phyloP scores from a whole-genome alignment of 805 yeast species.

The Lipomyces starkeyi region DNA sequence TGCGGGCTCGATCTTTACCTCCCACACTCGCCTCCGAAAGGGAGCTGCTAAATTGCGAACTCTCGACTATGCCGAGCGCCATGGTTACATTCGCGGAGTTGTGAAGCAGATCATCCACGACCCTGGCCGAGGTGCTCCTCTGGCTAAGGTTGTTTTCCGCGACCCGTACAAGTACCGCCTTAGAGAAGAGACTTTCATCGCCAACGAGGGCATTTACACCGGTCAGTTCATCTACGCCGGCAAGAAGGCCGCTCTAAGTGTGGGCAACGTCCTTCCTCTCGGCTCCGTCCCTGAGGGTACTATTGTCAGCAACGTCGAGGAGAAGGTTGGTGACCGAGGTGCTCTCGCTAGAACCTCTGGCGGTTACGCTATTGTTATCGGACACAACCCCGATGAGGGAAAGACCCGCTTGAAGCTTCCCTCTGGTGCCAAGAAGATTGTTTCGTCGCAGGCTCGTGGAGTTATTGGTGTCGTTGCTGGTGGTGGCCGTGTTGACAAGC shows the following conservation, averaged over 20 bases:
- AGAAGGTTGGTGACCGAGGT: conserved; percentile 99
- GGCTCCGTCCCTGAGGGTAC: conserved; percentile 99
- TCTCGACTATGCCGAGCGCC: conserved; percentile 98
- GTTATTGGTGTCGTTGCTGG: conserved; percentile 99
- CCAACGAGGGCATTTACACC: conserved; percentile 99
- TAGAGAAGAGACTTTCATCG: conserved; percentile 98
- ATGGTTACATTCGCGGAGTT: conserved; percentile 99
- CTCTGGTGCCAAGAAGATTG: conserved; percentile 97
- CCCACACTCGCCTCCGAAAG: conserved; percentile 99
- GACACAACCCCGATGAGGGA: conserved; percentile 99
- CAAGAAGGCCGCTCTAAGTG: conserved; percentile 95
- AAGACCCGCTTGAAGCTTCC: conserved; percentile 99
- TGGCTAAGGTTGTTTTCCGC: conserved; percentile 98
- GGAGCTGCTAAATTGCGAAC: conserved; percentile 99
- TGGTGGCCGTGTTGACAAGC: conserved; percentile 99
- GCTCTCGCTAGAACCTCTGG: conserved; percentile 99
- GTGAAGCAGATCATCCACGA: conserved; percentile 99
- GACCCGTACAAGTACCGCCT: conserved; percentile 98
- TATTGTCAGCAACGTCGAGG: conserved; percentile 97
- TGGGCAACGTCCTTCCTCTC: conserved; percentile 96
- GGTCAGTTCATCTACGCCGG: conserved; percentile 99
- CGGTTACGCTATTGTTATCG: conserved; percentile 97
- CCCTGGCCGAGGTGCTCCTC: conserved; percentile 99
- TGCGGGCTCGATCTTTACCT: conserved; percentile 99
- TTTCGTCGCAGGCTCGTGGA: conserved; percentile 97